Conservation (phyloP, 2,329 filamentous ascomycete genomes). For the Alternaria arborescens region DNA sequence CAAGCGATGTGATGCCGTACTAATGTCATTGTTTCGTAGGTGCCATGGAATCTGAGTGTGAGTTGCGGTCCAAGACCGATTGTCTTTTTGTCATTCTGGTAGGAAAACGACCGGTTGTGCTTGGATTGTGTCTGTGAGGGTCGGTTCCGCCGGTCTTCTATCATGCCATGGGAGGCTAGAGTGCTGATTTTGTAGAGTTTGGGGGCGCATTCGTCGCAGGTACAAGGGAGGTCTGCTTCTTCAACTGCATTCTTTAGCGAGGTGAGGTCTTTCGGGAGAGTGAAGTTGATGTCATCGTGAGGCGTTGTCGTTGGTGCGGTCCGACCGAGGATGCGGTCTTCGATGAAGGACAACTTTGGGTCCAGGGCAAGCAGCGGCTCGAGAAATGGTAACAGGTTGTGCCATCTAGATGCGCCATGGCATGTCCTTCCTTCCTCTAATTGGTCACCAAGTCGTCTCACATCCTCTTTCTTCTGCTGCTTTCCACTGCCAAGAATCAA, state of each 20-base stretch:
- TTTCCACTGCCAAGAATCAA: slow-evolving; percentile 10
- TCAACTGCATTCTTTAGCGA: slow-evolving; percentile 13
- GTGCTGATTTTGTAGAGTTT: slow-evolving; percentile 20
- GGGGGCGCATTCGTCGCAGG: slow-evolving; percentile 26
- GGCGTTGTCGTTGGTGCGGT: slow-evolving; percentile 1
- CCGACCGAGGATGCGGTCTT: slow-evolving; percentile 24
- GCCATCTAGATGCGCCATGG: slow-evolving; percentile 20
- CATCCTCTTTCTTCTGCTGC: slow-evolving; percentile 1
- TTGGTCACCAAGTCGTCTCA: not conserved
- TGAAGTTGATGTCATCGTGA: not conserved
- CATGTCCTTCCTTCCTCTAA: slow-evolving; percentile 11
- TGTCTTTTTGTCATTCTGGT: not conserved
- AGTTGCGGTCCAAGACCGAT: slow-evolving; percentile 5
- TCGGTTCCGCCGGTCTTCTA: slow-evolving; percentile 4
- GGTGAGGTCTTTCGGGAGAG: slow-evolving; percentile 2
- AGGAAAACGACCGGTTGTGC: not conserved
- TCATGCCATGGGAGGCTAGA: slow-evolving; percentile 18
- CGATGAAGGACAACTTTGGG: slow-evolving; percentile 22
- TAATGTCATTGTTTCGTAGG: slow-evolving; percentile 27
- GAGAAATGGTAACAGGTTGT: slow-evolving; percentile 24
- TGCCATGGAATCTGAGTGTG: slow-evolving; percentile 17
- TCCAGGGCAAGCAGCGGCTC: slow-evolving; percentile 25
- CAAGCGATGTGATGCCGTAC: slow-evolving; percentile 25
- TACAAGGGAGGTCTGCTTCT: slow-evolving; percentile 12
- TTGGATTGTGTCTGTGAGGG: not conserved